Evolutionary conservation across 495 filamentous ascomycete genomes (phyloP).

Genomic region (Poronia punctata): DNA sequence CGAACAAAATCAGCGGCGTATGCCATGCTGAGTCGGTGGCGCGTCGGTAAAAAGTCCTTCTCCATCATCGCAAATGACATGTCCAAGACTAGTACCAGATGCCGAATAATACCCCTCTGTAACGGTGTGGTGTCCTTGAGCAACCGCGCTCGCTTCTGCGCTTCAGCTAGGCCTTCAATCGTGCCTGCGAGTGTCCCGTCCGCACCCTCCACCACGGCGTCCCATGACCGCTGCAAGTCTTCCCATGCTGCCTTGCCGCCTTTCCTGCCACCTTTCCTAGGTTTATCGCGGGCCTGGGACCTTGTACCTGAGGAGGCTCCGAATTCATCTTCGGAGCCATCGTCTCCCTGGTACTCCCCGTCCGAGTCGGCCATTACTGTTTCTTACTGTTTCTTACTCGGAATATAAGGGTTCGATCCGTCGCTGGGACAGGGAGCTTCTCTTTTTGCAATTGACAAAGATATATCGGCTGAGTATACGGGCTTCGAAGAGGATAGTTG

Average conservation of each 20-base stretch:
- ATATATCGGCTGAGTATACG: too few relatives aligned
- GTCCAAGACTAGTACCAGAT: constrained; percentile 87
- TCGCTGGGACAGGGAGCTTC: not conserved
- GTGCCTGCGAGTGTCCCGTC: constrained; percentile 33
- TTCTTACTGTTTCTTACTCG: not conserved
- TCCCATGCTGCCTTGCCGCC: constrained; percentile 38
- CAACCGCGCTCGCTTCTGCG: constrained; percentile 46
- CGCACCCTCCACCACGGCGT: constrained; percentile 34
- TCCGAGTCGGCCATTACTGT: constrained; percentile 64
- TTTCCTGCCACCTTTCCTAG: constrained; percentile 22
- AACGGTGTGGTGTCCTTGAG: constrained; percentile 89
- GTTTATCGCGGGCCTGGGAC: constrained; percentile 21
- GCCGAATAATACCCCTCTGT: constrained; percentile 93
- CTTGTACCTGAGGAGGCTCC: constrained; percentile 32
- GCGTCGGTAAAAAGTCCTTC: constrained; percentile 85
- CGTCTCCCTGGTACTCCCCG: constrained; percentile 70
- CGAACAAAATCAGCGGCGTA: constrained; percentile 83
- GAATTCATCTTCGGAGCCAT: constrained; percentile 72
- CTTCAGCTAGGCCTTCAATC: constrained; percentile 33
- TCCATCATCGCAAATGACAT: constrained; percentile 89
- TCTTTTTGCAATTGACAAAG: too few relatives aligned
- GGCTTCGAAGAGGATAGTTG: too few relatives aligned
- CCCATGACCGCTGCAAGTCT: constrained; percentile 42
- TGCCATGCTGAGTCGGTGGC: constrained; percentile 72
- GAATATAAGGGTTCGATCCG: constrained; percentile 5